phyloP scores from a whole-genome alignment of 2,329 filamentous ascomycete genomes.

The Monascus ruber region DNA sequence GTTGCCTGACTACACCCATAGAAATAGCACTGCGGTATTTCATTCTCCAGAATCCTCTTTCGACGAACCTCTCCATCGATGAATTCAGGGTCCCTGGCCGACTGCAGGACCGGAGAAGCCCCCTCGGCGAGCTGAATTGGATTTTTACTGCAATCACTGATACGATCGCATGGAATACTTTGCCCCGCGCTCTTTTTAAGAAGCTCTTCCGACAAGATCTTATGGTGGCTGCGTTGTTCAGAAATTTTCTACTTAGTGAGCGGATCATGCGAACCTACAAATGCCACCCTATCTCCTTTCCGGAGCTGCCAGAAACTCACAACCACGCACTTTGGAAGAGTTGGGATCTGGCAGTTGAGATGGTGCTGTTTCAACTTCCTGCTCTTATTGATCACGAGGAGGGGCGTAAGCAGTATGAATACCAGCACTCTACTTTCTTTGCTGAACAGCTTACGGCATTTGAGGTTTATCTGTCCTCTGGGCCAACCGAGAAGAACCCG shows the following conservation, averaged over 20 bases:
- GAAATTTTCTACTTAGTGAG: slow-evolving; percentile 90
- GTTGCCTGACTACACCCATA: slow-evolving; percentile 90
- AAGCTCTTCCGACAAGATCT: slow-evolving; percentile 95
- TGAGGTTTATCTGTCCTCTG: slow-evolving; percentile 81
- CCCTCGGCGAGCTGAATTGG: slow-evolving; percentile 94
- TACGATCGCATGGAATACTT: slow-evolving; percentile 94
- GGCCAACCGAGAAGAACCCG: slow-evolving; percentile 71
- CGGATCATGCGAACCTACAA: slow-evolving; percentile 94
- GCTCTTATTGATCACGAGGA: slow-evolving; percentile 67
- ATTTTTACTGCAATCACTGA: slow-evolving; percentile 99
- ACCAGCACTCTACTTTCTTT: slow-evolving; percentile 91
- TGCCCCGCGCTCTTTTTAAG: slow-evolving; percentile 82
- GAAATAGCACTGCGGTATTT: slow-evolving; percentile 97
- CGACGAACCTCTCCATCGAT: slow-evolving; percentile 58
- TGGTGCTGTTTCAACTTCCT: slow-evolving; percentile 81
- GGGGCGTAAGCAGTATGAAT: slow-evolving; percentile 69
- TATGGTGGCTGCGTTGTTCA: slow-evolving; percentile 96
- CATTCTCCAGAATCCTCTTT: slow-evolving; percentile 77
- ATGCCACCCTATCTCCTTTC: slow-evolving; percentile 86
- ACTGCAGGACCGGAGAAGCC: slow-evolving; percentile 83
- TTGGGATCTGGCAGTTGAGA: slow-evolving; percentile 94
- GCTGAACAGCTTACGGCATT: slow-evolving; percentile 95
- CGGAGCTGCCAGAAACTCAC: slow-evolving; percentile 84
- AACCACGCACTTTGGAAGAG: slow-evolving; percentile 93
- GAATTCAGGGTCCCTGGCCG: slow-evolving; percentile 82